Evolutionary conservation across 352 stramenopile genomes (phyloP), one percentile per base, ranked within the genome.

Genomic region (Paralagenidium karlingii): DNA sequence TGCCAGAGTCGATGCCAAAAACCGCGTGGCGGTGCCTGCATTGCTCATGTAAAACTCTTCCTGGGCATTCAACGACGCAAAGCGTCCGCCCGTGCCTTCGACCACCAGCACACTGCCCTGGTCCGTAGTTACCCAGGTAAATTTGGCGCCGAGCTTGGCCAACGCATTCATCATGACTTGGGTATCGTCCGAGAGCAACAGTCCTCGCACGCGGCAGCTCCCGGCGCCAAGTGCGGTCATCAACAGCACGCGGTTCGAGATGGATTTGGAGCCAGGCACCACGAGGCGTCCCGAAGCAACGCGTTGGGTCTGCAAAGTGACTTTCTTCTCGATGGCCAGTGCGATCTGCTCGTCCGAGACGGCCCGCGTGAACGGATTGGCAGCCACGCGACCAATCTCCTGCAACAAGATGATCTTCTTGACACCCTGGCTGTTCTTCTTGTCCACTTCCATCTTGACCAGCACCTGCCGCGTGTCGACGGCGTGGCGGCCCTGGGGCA

Each of bases 131-230:
- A 85, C 76, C 76, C 76, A 89, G 11, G 63, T 48, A 32, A 93
- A 85, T 45, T 69, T 70, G 18, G 76, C 91, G 18, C 93, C 73
- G 34, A 98, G 56, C 26, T 86, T 85, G 44, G 94, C 70, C 6
- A 99, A 64, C 18, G 94, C 95, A 25, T 94, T 89, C 47, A 98
- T 87, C 94, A 99, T 98, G 47, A 98, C 96, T 27, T 90, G 79
- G 37, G 96, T 98, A 56, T 99, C 95, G 48, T 98, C 94, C 27
- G 78, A 96, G 53, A 98, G 92, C 38, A 99, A 59, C 12, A 99
- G 63, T 18, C 97, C 97, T 9, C 63, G 69, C 38, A 89, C 81
- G 24, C 76, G 71, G 45, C 76, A 89, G 29, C 54, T 21, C 15
- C 88, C 90, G 11, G 85, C 60, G 22, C 78, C 91, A 10, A 99